These are phyloP conservation scores for Potentilla sterilis DNA, from an alignment of 306 rosid species.

Conservation along the genomic window DNA sequence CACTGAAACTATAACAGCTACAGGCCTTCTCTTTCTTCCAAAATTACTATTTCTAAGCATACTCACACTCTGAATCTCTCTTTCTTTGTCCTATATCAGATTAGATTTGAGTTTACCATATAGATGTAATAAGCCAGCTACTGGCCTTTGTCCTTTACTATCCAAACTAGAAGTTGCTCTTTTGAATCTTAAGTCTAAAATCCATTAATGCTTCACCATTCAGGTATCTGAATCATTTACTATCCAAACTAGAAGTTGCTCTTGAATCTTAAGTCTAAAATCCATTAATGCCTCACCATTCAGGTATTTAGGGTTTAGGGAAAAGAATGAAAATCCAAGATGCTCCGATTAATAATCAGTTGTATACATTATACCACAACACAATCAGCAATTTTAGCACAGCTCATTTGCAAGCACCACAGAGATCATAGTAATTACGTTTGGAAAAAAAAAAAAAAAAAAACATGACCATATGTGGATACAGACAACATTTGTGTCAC, in stretches of 20 bases:
- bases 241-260: not conserved
- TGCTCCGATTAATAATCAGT: not conserved
- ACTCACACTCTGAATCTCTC: not conserved
- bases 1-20: not conserved
- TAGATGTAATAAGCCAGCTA: not conserved
- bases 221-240: not conserved
- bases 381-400: not conserved
- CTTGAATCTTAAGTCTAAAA: no score
- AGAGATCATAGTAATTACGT: not conserved
- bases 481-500: not conserved
- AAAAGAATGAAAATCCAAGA: slow-evolving; percentile 1
- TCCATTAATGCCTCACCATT: not conserved
- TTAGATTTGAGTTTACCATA: not conserved
- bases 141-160: not conserved
- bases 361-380: not conserved
- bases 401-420: not conserved
- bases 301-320: not conserved
- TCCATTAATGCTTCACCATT: not conserved
- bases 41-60: not conserved
- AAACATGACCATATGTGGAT: not conserved
- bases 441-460: not conserved
- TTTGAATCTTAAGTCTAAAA: no score
- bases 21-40: not conserved
- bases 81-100: not conserved
- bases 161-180: not conserved